These are phyloP conservation scores for Penicillium sp. DNA, from an alignment of 2,329 filamentous ascomycete species.

Conservation along the genomic window DNA sequence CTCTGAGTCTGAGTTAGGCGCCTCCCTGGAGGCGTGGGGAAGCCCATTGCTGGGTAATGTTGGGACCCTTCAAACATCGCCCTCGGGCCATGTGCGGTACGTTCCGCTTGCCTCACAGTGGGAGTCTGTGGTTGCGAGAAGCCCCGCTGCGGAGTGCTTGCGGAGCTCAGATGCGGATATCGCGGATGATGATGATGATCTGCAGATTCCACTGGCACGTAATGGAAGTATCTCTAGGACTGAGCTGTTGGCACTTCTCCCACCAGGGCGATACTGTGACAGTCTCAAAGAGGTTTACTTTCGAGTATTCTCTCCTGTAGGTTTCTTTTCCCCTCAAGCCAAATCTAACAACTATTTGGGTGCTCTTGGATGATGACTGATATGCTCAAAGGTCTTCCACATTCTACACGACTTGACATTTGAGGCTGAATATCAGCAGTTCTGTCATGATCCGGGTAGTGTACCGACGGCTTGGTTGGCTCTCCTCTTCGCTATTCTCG, in stretches of 20 bases:
- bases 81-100: conserved; percentile 44
- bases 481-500: conserved; percentile 45
- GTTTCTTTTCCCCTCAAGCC: background rate
- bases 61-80: conserved; percentile 37
- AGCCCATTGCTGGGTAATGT: conserved; percentile 31
- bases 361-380: conserved; percentile 12
- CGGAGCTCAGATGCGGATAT: conserved; percentile 33
- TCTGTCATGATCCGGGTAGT: conserved; percentile 40
- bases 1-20: conserved; percentile 30
- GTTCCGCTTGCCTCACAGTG: conserved; percentile 39
- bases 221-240: conserved; percentile 32
- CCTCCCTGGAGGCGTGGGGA: conserved; percentile 25
- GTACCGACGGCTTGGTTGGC: conserved; percentile 46
- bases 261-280: conserved; percentile 43
- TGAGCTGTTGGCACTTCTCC: conserved; percentile 39
- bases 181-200: conserved; percentile 38
- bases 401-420: conserved; percentile 49
- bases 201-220: conserved; percentile 38
- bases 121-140: conserved; percentile 35
- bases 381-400: conserved; percentile 40
- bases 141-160: conserved; percentile 32
- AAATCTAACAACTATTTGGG: background rate
- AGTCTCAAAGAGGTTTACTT: conserved; percentile 43
- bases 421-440: conserved; percentile 44
- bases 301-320: conserved; percentile 44